Evolutionary conservation across 495 filamentous ascomycete species (phyloP), one percentile per base, ranked within the genome.

Genomic region (Hypoxylon fuscum): DNA sequence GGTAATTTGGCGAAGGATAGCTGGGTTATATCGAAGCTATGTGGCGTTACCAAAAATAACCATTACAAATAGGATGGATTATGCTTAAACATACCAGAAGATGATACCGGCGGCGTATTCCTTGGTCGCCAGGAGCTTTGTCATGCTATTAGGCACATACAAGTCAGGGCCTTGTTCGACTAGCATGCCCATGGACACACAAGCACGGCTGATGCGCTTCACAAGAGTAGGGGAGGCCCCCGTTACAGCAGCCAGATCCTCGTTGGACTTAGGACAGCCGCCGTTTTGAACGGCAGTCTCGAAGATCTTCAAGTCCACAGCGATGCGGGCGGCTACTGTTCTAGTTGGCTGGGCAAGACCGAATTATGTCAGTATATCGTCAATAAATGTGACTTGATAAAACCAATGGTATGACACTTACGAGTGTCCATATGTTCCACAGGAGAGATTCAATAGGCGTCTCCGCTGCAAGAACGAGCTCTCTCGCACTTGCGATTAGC

Each of bases 1-100:
- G 72, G 72, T 25, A 72, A 34, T 17, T 64, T 47, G 18, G 54
- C 55, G 38, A 27, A 46, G 29, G 50, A 27, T 45, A 34, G 44
- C 49, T 61, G 27, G 1, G 44, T 51, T 2, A 20, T 37, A 44
- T 45, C 51, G 45, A 54, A 49, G 9, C 49, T 35, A 18, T 11
- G 4, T 29, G 20, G 4, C 25, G 41, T 44, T 44, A 44, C 41
- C 10, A 25, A 44, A n/a, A n/a, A n/a, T n/a, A n/a, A n/a, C n/a
- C n/a, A n/a, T n/a, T n/a, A 3, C 11, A 15, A 29, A 17, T 27
- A n/a, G 10, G 22, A 25, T 12, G 23, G 42, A 23, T 45, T 17
- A 45, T 14, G 42, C 23, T 2, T 29, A 1, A 18, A 48, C 34
- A 42, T 21, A 50, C 29, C 23, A 50, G 47, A 44, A 38, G 21